Evolutionary conservation across 805 yeast species (phyloP), one percentile per base, ranked within the genome.

Genomic region (Cephaloascus fragrans): DNA sequence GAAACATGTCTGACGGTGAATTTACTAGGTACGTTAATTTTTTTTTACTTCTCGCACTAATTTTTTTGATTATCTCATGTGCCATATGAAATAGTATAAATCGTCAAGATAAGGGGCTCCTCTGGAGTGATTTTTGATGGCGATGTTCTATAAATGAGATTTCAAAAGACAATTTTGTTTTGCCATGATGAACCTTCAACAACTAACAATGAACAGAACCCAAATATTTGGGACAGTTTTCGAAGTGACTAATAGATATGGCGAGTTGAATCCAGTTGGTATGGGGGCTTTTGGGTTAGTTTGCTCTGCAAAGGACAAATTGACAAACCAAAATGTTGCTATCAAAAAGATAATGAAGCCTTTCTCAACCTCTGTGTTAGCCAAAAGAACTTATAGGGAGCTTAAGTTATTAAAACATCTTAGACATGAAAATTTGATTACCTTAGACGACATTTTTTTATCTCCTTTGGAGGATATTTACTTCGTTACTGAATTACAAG

Each of bases 271-370:
- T 54, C 98, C 99, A 2, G 96, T 93, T 37, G 99, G 99, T 0
- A 93, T 93, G 99, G 99, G 99, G 19, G 98, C 98, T 5, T 93
- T 93, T 57, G 99, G 99, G 4, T 72, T 93, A 16, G 99, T 93
- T 32, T 93, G 98, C 47, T 87, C 96, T 6, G 99, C 98, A 1
- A 77, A 81, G 41, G 98, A 93, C 61, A 85, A 81, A 49, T 73
- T 89, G 44, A 88, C 96, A 0, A 80, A 77, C 39, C 96, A 89
- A 59, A 86, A 83, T 48, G 98, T 93, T 29, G 99, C 99, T 36
- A 93, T 93, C 44, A 93, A 93, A 60, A 93, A 93, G 67, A 90
- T 93, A 50, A 86, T 90, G 96, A 90, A 88, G 58, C 98, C 99
- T 0, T 93, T 93, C 57, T 77, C 87, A 45, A 90, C 97, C 1